phyloP scores from a whole-genome alignment of 805 yeast species.

The Yarrowia alimentaria region DNA sequence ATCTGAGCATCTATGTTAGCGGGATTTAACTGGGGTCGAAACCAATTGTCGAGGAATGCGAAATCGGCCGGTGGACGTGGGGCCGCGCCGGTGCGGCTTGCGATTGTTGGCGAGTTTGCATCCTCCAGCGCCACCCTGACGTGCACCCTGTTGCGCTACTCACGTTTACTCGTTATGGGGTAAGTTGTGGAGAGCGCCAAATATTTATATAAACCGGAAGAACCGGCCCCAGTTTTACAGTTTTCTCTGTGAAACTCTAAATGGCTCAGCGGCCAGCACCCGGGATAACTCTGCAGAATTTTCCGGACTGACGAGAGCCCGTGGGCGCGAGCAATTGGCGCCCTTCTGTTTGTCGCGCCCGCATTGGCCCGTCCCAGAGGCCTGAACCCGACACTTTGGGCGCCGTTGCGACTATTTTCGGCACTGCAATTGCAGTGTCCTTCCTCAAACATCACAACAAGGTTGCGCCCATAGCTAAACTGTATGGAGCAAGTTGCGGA shows the following conservation, averaged over 20 bases:
- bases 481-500: constrained; percentile 26
- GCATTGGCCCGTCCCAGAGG: no score
- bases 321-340: no score
- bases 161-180: constrained; percentile 26
- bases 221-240: constrained; percentile 28
- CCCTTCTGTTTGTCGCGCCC: no score
- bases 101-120: no score
- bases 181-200: constrained; percentile 26
- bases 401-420: constrained; percentile 3
- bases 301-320: constrained; percentile 4
- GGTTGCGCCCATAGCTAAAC: constrained; percentile 25
- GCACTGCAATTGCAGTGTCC: constrained; percentile 1
- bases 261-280: constrained; percentile 17
- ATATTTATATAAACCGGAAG: constrained; percentile 27
- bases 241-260: not conserved
- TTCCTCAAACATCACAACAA: constrained; percentile 7
- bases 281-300: constrained; percentile 27
- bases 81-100: no score
- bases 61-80: not conserved
- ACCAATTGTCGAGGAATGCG: not conserved
- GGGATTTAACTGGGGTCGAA: constrained; percentile 6
- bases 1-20: constrained; percentile 28
- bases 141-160: constrained; percentile 22
- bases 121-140: not conserved
- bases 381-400: no score